These are phyloP conservation scores for Suillus cothurnatus DNA, from an alignment of 768 basidiomycete species.

Conservation along the genomic window DNA sequence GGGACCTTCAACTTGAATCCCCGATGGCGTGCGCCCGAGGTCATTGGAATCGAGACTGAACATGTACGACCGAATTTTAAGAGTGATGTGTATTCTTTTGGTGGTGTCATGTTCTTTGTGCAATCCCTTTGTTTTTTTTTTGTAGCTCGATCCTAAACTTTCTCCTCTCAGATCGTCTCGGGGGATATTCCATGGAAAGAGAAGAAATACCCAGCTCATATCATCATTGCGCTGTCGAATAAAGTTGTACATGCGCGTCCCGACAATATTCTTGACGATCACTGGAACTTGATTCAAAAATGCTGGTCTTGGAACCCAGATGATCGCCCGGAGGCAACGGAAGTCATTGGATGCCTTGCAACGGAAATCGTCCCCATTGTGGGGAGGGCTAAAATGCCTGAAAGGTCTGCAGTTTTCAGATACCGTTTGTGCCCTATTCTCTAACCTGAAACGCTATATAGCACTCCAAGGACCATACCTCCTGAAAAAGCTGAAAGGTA, in stretches of 20 bases:
- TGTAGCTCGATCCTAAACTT: background rate
- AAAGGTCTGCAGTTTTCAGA: too few relatives aligned
- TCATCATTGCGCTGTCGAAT: fast-evolving
- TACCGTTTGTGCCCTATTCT: too few relatives aligned
- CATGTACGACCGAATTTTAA: conserved; percentile 4
- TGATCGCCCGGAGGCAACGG: background rate
- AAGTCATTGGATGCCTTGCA: too few relatives aligned
- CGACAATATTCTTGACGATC: background rate
- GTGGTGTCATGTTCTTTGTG: conserved; percentile 23
- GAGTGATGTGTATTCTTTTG: conserved; percentile 45
- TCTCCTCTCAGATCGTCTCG: background rate
- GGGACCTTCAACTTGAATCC: conserved; percentile 36
- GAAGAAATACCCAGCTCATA: background rate
- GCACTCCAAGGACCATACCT: too few relatives aligned
- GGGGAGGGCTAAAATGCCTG: too few relatives aligned
- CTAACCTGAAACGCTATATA: too few relatives aligned
- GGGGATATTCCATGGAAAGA: background rate
- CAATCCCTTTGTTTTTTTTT: background rate
- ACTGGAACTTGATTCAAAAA: background rate
- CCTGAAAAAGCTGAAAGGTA: too few relatives aligned
- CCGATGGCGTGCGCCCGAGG: conserved; percentile 44
- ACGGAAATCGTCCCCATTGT: too few relatives aligned
- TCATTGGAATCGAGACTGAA: conserved; percentile 25
- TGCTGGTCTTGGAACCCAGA: background rate
- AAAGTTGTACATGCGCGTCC: background rate